A percentile compares a stretch with the other conserved stretches of the same genome.
phyloP scores from a whole-genome alignment of 768 basidiomycete genomes.

The Guyanaporus albipodus region DNA sequence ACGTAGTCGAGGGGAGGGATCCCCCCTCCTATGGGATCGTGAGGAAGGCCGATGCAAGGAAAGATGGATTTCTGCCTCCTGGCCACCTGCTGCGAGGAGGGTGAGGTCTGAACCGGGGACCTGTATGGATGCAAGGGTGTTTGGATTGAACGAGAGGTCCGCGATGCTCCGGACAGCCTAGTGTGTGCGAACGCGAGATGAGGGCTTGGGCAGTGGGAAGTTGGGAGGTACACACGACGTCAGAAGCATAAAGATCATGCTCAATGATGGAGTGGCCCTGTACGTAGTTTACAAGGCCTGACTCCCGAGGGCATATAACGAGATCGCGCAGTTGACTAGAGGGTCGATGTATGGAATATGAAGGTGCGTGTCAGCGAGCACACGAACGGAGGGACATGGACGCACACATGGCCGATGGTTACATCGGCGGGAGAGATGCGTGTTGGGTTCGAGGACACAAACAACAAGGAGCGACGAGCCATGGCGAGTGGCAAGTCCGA shows the following conservation, averaged over 20 bases:
- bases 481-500: slow-evolving; percentile 32
- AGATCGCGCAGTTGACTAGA: slow-evolving; percentile 75
- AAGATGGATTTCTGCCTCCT: slow-evolving; percentile 67
- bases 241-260: slow-evolving; percentile 49
- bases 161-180: slow-evolving; percentile 48
- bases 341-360: slow-evolving; percentile 6
- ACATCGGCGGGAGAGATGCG: slow-evolving; percentile 42
- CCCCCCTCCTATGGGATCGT: slow-evolving; percentile 18
- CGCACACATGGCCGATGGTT: slow-evolving; percentile 62
- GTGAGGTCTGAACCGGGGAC: slow-evolving; percentile 50
- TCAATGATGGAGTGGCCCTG: slow-evolving; percentile 52
- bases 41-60: slow-evolving; percentile 41
- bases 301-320: slow-evolving; percentile 64
- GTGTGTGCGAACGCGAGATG: slow-evolving; percentile 13
- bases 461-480: slow-evolving; percentile 44
- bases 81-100: slow-evolving; percentile 74
- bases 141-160: slow-evolving; percentile 55
- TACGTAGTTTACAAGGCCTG: slow-evolving; percentile 63
- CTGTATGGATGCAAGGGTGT: slow-evolving; percentile 56
- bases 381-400: slow-evolving; percentile 6
- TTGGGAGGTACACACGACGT: slow-evolving; percentile 38
- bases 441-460: slow-evolving; percentile 42
- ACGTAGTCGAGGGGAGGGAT: slow-evolving; percentile 8
- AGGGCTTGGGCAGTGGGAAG: slow-evolving; percentile 12
- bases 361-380: slow-evolving; percentile 1